A percentile compares a stretch with the other conserved stretches of the same genome.
phyloP scores from a whole-genome alignment of 169 alveolate species.

The Plasmodium malariae region DNA sequence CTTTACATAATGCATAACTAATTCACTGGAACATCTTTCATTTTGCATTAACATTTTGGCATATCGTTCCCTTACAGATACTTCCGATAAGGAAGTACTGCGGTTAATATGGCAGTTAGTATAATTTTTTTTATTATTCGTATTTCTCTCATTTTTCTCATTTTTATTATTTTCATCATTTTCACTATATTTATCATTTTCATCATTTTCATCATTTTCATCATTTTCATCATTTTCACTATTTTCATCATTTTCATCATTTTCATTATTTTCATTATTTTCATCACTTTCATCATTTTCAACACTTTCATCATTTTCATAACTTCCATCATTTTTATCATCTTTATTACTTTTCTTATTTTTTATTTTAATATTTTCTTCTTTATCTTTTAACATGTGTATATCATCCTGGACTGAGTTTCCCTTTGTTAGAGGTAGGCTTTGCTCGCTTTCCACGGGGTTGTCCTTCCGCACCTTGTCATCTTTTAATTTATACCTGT shows the following conservation, averaged over 20 bases:
- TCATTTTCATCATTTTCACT: not conserved
- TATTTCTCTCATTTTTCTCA: too few species aligned
- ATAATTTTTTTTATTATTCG: too few species aligned
- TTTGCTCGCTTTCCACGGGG: not conserved
- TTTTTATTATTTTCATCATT: too few species aligned
- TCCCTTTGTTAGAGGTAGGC: not conserved
- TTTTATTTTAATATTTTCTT: not conserved
- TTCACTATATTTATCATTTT: not conserved
- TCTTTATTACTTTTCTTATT: not conserved
- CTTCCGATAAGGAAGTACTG: too few species aligned
- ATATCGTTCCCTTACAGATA: too few species aligned
- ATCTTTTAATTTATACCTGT: not conserved
- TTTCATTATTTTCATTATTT: constrained; percentile 6
- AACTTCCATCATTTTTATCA: not conserved
- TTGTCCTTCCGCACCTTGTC: not conserved
- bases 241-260: not conserved
- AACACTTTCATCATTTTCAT: not conserved
- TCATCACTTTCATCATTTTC: not conserved
- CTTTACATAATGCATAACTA: too few species aligned
- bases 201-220: not conserved
- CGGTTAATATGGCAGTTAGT: too few species aligned
- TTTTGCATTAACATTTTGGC: too few species aligned
- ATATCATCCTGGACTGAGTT: not conserved
- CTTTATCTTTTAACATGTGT: not conserved
- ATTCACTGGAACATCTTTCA: too few species aligned